Percentiles rank a stretch among this genome's conserved stretches.
Conservation (phyloP, 1,139 yeast species). For the Diutina mesorugosa region DNA sequence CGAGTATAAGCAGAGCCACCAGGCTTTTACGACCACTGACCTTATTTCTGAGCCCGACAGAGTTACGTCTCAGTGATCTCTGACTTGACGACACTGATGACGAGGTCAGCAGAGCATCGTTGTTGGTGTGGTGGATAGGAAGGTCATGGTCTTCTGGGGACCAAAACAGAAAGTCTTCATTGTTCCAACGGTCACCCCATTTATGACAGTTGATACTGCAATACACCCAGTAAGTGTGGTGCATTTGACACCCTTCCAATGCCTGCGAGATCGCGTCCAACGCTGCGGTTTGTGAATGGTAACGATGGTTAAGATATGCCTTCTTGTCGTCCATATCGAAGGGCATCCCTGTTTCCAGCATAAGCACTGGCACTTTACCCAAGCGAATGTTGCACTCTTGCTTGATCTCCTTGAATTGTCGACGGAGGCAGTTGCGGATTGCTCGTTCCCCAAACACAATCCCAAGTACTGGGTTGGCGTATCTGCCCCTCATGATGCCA, state of each 20-base stretch:
- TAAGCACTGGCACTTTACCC: slow-evolving; percentile 59
- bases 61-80: neutral
- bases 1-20: neutral
- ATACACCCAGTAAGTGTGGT: slow-evolving; percentile 83
- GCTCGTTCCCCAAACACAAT: slow-evolving; percentile 69
- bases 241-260: slow-evolving; percentile 55
- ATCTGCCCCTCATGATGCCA: slow-evolving; percentile 76
- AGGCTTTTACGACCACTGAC: neutral
- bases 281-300: slow-evolving; percentile 63
- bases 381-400: slow-evolving; percentile 45
- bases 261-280: slow-evolving; percentile 75
- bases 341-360: slow-evolving; percentile 97
- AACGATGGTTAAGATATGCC: slow-evolving; percentile 55
- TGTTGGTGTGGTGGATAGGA: slow-evolving; percentile 7
- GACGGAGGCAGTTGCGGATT: slow-evolving; percentile 57
- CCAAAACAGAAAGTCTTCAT: slow-evolving; percentile 87
- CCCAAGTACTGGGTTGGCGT: slow-evolving; percentile 64
- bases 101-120: neutral
- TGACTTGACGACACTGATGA: neutral
- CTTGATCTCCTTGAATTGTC: slow-evolving; percentile 53
- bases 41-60: neutral
- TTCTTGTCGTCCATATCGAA: slow-evolving; percentile 77
- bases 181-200: slow-evolving; percentile 89
- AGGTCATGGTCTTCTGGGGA: slow-evolving; percentile 47
- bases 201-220: slow-evolving; percentile 57